Evolutionary conservation across 2,329 filamentous ascomycete genomes (phyloP), one percentile per base, ranked within the genome.

Genomic region (Neocucurbitaria cava): DNA sequence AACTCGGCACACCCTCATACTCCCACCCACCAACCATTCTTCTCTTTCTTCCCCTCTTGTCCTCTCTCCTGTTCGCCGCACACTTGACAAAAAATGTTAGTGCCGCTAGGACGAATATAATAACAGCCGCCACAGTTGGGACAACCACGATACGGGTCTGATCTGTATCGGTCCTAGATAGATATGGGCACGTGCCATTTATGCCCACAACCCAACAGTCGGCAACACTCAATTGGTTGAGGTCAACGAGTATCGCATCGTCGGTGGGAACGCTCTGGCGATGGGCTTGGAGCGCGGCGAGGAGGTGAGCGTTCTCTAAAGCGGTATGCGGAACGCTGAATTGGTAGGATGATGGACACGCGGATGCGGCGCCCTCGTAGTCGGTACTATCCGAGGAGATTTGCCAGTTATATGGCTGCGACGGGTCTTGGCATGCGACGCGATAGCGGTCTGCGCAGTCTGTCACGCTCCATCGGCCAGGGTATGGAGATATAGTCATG

Each of bases 71-170:
- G 69, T 88, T 88, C 4, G 84, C 81, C 57, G 85, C 86, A 66
- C 85, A 87, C 66, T 89, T 89, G 45, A 86, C 82, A 59, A 88
- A 85, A 11, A 88, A 70, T 0, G 85, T 88, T 65, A 88, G 68
- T 0, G 81, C 82, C 0, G 84, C 81, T n/a, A 87, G 71, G 17
- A 88, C 76, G 43, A 87, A 79, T 1, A 89, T 84, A 20, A 89
- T 83, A 5, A 89, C 78, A 5, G 83, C 85, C 1, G 85, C 86
- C 20, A 89, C 81, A 0, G 83, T 83, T 2, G 87, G 85, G 21
- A 89, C 82, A 28, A 88, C 73, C 8, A 89, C 81, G 8, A 80
- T 76, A 24, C 78, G 73, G 39, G 76, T 77, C 33, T 78, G 70
- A 46, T 81, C 69, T 24, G 76, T 74, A 20, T 81, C 76, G 4